Percentiles rank a stretch among this genome's conserved stretches.
phyloP scores from a whole-genome alignment of 768 basidiomycete species.

The Panaeolus cyanescens region DNA sequence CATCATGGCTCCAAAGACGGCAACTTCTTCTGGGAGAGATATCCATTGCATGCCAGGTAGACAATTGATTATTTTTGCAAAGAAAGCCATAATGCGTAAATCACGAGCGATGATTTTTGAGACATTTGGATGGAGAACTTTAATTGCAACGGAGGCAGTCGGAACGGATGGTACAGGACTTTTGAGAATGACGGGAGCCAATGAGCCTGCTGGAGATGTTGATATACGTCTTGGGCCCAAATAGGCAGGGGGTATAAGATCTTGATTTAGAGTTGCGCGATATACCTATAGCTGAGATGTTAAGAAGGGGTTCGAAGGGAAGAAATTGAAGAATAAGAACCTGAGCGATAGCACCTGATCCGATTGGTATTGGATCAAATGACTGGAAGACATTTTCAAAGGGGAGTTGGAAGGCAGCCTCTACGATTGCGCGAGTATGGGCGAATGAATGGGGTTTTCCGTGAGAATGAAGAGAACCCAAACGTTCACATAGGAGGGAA shows the following conservation, averaged over 20 bases:
- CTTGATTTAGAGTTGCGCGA: conserved; percentile 78
- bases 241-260: conserved; percentile 85
- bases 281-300: conserved; percentile 63
- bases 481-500: conserved; percentile 74
- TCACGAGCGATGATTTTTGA: conserved; percentile 83
- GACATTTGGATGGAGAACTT: conserved; percentile 91
- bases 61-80: conserved; percentile 74
- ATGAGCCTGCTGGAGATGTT: conserved; percentile 46
- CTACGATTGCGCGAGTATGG: conserved; percentile 82
- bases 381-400: conserved; percentile 91
- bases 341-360: conserved; percentile 99
- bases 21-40: conserved; percentile 92
- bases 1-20: conserved; percentile 97
- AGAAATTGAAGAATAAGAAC: conserved; percentile 28
- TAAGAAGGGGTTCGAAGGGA: background rate
- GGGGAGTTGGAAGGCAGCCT: conserved; percentile 77
- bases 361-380: conserved; percentile 86
- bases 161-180: conserved; percentile 75
- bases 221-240: conserved; percentile 69
- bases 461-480: conserved; percentile 88
- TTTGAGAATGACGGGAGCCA: conserved; percentile 57
- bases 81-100: conserved; percentile 93
- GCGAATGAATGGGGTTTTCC: conserved; percentile 78
- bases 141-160: conserved; percentile 89
- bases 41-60: conserved; percentile 97